Evolutionary conservation across 768 basidiomycete species (phyloP), one percentile per base, ranked within the genome.

Genomic region (Agrocybe chaxingu): DNA sequence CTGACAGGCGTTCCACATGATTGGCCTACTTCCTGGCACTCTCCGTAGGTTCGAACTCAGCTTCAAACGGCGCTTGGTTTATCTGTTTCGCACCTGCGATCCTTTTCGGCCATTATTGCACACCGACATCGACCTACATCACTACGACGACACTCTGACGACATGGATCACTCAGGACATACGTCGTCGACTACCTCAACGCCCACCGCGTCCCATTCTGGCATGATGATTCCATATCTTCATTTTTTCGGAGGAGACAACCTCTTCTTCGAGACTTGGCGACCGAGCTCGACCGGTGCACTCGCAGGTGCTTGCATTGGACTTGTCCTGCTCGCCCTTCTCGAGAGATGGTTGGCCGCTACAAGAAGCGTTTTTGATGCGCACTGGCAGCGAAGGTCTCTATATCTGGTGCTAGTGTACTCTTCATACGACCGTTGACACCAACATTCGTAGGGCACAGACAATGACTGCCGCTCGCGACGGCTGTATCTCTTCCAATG

Each of bases 221-320:
- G 55, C 33, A 71, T 64, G 72, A 89, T 88, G 87, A 73, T 70
- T 1, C 80, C 86, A 1, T 89, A 78, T 66, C 67, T 92, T 11
- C 89, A 91, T 62, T 86, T 89, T 56, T 75, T 76, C 16, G 69
- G 70, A 0, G 81, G 82, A 0, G 88, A 90, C 54, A 69, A 72
- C 45, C 74, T 92, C 8, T 70, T 80, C 65, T 93, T 94, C 70
- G 57, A 79, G 50, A 68, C 76, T 1, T 88, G 87, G 85, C 67
- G 64, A 4, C 92, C 93, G 0, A 75, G 75, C 2, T 84, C 89
- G 0, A 54, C 70, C 5, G 91, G 87, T 16, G 84, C 86, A 0
- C 78, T 91, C 33, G 80, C 79, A 16, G 92, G 88, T 0, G 85
- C 90, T 35, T 88, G 84, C 61, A 74, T 95, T 49, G 84, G 77